Percentiles rank a stretch among this genome's conserved stretches.
Conservation (phyloP, 2,329 filamentous ascomycete species). For the Colletotrichum tanaceti region DNA sequence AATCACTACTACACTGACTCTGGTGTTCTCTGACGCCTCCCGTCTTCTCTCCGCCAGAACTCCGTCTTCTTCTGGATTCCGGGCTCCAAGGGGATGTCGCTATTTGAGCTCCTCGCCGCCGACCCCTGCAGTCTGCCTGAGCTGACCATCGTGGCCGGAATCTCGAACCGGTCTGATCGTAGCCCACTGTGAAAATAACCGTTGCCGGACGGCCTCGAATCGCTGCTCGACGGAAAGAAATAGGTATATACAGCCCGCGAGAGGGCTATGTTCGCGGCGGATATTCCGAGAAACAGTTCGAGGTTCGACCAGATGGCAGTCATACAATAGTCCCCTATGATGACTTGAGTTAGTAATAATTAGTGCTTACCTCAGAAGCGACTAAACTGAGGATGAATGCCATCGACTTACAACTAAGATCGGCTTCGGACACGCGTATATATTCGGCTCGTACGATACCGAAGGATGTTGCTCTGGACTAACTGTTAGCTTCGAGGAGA, state of each 20-base stretch:
- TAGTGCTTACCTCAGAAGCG: neutral
- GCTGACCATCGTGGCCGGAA: conserved; percentile 20
- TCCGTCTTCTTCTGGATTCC: conserved; percentile 43
- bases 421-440: neutral
- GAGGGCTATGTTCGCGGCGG: conserved; percentile 49
- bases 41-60: conserved; percentile 41
- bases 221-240: conserved; percentile 21
- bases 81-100: conserved; percentile 39
- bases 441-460: neutral
- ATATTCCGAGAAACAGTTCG: conserved; percentile 50
- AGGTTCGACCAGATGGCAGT: conserved; percentile 1
- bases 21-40: neutral
- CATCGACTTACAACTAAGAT: neutral
- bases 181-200: conserved; percentile 22
- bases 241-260: conserved; percentile 42
- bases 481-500: neutral
- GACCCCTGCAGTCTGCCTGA: conserved; percentile 4
- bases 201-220: neutral
- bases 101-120: conserved; percentile 35
- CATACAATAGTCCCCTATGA: neutral
- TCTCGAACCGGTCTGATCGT: conserved; percentile 11
- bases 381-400: neutral
- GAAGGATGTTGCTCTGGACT: neutral
- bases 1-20: too few relatives aligned
- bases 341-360: neutral